Conservation (phyloP, 352 stramenopile genomes). For the Phytophthora hybrid region DNA sequence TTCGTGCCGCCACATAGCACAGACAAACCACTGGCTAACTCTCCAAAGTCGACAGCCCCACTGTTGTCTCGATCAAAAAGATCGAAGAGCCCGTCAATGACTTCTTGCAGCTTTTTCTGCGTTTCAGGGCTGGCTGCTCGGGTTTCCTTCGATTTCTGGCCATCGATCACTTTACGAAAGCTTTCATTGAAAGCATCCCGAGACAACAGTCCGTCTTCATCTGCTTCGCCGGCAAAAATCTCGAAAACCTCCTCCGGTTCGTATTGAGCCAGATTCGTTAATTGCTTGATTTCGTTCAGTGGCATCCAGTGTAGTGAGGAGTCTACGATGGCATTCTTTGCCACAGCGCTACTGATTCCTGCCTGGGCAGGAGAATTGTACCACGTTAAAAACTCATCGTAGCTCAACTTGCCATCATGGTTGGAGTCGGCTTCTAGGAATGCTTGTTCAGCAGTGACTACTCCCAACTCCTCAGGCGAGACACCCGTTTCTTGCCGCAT, state of each 20-base stretch:
- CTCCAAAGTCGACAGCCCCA: constrained; percentile 83
- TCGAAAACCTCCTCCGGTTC: constrained; percentile 89
- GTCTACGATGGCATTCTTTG: constrained; percentile 79
- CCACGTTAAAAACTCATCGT: constrained; percentile 90
- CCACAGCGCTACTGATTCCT: constrained; percentile 73
- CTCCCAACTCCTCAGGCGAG: constrained; percentile 74
- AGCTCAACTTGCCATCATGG: constrained; percentile 83
- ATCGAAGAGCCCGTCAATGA: constrained; percentile 80
- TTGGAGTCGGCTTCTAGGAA: constrained; percentile 88
- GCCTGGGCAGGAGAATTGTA: constrained; percentile 79
- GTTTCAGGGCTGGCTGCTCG: constrained; percentile 30
- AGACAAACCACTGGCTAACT: constrained; percentile 84
- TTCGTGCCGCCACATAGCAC: constrained; percentile 88
- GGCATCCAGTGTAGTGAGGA: constrained; percentile 85
- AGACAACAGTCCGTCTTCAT: constrained; percentile 77
- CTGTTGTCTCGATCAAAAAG: constrained; percentile 83
- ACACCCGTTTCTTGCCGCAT: constrained; percentile 75
- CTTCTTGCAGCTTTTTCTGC: constrained; percentile 58
- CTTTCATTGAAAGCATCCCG: constrained; percentile 80
- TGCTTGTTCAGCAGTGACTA: constrained; percentile 85
- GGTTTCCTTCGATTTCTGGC: constrained; percentile 33
- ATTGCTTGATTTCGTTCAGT: constrained; percentile 82
- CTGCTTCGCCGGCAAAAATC: constrained; percentile 81
- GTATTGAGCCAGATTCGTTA: constrained; percentile 83
- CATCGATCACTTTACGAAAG: constrained; percentile 74